phyloP scores from a whole-genome alignment of 768 basidiomycete genomes.

The Boletus vermiculosoides region DNA sequence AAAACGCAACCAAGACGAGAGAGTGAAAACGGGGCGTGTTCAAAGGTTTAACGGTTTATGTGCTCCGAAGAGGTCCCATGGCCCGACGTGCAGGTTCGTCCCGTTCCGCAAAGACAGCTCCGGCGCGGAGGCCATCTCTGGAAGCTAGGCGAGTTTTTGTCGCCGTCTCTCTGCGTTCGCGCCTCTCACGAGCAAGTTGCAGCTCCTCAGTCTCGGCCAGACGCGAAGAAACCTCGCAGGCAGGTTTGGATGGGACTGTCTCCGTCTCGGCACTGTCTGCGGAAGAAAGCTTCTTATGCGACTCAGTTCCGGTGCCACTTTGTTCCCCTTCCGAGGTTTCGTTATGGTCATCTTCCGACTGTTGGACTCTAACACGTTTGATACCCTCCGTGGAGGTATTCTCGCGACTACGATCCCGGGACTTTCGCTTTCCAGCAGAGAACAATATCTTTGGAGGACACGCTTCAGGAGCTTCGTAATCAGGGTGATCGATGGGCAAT shows the following conservation, averaged over 20 bases:
- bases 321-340: constrained; percentile 20
- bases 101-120: constrained; percentile 27
- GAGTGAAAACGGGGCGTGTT: background rate
- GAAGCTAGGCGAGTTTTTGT: constrained; percentile 24
- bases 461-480: constrained; percentile 56
- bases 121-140: constrained; percentile 31
- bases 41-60: constrained; percentile 1
- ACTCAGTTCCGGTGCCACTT: background rate
- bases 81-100: constrained; percentile 32
- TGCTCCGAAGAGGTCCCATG: constrained; percentile 28
- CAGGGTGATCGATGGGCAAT: constrained; percentile 61
- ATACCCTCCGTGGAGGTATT: constrained; percentile 1
- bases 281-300: background rate
- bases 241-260: constrained; percentile 6
- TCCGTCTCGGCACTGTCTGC: constrained; percentile 5
- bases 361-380: constrained; percentile 17
- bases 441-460: constrained; percentile 62
- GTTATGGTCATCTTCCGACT: constrained; percentile 4
- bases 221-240: background rate
- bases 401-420: constrained; percentile 26
- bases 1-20: background rate
- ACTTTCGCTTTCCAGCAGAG: constrained; percentile 28
- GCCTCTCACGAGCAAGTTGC: constrained; percentile 22
- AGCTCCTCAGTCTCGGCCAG: constrained; percentile 3
- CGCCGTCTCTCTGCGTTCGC: constrained; percentile 25